phyloP scores from a whole-genome alignment of 305 asterid genomes.

The Lippia alba region DNA sequence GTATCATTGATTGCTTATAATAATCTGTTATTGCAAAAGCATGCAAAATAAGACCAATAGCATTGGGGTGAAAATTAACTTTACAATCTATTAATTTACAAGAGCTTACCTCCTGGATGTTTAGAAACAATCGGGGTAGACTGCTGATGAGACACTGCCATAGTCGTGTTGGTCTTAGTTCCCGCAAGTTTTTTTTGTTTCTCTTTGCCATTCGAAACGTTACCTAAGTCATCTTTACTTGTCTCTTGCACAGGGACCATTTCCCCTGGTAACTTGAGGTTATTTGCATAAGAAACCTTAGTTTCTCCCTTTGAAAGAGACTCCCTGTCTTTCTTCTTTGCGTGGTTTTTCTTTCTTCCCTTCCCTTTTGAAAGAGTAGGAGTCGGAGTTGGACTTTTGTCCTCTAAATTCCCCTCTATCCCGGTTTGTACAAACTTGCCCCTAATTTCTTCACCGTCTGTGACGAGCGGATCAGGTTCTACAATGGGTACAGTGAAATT shows the following conservation, averaged over 20 bases:
- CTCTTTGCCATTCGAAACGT: conserved; percentile 4
- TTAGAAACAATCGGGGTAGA: background rate
- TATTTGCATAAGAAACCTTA: background rate
- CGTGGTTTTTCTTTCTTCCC: conserved; percentile 12
- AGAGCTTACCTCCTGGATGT: conserved; percentile 3
- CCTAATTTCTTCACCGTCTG: background rate
- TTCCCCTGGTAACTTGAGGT: conserved; percentile 10
- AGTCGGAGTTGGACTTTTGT: conserved; percentile 20
- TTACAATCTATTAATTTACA: background rate
- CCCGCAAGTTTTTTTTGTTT: conserved; percentile 9
- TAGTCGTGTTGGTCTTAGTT: background rate
- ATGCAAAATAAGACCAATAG: background rate
- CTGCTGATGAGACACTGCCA: background rate
- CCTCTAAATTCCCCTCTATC: conserved; percentile 2
- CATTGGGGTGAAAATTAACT: background rate
- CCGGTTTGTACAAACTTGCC: conserved; percentile 6
- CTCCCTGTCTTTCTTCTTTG: conserved; percentile 15
- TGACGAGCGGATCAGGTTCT: background rate
- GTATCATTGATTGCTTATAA: background rate
- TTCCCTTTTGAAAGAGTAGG: conserved; percentile 9
- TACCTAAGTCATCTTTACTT: background rate
- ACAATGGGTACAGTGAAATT: background rate
- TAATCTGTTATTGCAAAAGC: conserved; percentile 12
- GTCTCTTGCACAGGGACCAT: background rate
- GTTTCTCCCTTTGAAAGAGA: conserved; percentile 14